Base-by-base conservation (phyloP, 495 filamentous ascomycete species). In the Hamigera avellanea region DNA sequence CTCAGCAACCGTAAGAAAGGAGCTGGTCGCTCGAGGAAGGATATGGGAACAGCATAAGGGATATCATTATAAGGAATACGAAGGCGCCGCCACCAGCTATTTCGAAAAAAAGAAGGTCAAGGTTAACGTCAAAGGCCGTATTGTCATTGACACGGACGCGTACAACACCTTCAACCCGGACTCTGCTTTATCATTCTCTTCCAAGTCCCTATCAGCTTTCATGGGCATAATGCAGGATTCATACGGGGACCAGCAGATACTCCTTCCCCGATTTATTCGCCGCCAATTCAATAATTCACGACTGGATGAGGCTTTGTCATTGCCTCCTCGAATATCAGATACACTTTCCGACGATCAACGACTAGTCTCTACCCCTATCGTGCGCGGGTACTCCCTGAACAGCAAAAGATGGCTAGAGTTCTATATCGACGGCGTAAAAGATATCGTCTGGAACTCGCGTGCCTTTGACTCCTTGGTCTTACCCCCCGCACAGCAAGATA, bases 1-100 rank as follows among this genome's bases (percentile, higher is more conserved):
- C 8, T 47, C 49, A 14, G 42, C 40, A 0, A 19, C 35, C 2
- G 39, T 56, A 14, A 44, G 43, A 0, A 19, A 56, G 14, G 27
- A 48, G 3, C 48, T 78, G 25, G 50, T 63, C 4, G 53, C 59
- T 33, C 59, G 68, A 7, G 75, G 73, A 8, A 57, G 57, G 40
- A 37, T 49, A 12, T 78, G 73, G 41, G 64, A 73, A 40, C 45
- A 53, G 26, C 62, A 76, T n/a, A 64, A 65, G 25, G 77, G 79
- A 0, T 71, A 69, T 28, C 69, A 78, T 43, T 80, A 80, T 59
- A 76, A 71, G 44, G 51, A 62, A 6, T 81, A 81, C 46, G 54
- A 67, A 14, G 79, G 75, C 14, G 44, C 67, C 27, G 65, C 54
- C 5, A 55, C 62, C 45, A 57, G 45, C 12, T 43, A 48, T 2